Conservation (phyloP, 1,284 basidiomycete genomes). For the Puccinia sorghi region DNA sequence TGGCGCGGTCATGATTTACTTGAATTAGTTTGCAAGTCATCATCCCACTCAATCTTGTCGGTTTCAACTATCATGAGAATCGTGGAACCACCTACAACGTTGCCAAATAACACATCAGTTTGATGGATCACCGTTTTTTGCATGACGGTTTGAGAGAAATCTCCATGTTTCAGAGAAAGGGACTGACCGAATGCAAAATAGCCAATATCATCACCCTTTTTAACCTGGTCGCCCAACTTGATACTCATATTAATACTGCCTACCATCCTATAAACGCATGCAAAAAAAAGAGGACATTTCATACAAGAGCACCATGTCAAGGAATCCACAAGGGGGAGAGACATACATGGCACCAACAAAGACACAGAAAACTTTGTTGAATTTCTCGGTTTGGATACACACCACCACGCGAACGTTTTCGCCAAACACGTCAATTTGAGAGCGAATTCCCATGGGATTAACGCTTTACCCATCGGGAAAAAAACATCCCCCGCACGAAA, state of each 20-base stretch:
- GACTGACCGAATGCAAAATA: constrained; percentile 48
- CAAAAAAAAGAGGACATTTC: not conserved
- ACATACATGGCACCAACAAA: constrained; percentile 49
- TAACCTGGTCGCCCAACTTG: constrained; percentile 28
- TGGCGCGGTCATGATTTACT: constrained; percentile 6
- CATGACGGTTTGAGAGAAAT: not conserved
- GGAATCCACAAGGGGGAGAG: not conserved
- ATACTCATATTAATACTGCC: constrained; percentile 46
- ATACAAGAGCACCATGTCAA: no score
- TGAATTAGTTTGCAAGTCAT: constrained; percentile 40
- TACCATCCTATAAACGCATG: constrained; percentile 36
- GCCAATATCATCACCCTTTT: constrained; percentile 42
- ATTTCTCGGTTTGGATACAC: constrained; percentile 63
- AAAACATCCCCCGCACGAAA: not conserved
- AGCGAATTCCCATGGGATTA: constrained; percentile 57
- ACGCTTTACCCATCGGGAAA: not conserved
- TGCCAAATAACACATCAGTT: not conserved
- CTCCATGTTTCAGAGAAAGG: not conserved
- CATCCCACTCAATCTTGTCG: constrained; percentile 44
- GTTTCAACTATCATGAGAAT: constrained; percentile 23
- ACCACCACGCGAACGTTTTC: constrained; percentile 80
- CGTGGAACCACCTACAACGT: constrained; percentile 32
- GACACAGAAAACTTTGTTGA: constrained; percentile 39
- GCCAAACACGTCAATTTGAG: constrained; percentile 49
- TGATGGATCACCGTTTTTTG: not conserved